Evolutionary conservation across 1,284 basidiomycete genomes (phyloP), one percentile per base, ranked within the genome.

Genomic region (Tylopilus orsonianus): DNA sequence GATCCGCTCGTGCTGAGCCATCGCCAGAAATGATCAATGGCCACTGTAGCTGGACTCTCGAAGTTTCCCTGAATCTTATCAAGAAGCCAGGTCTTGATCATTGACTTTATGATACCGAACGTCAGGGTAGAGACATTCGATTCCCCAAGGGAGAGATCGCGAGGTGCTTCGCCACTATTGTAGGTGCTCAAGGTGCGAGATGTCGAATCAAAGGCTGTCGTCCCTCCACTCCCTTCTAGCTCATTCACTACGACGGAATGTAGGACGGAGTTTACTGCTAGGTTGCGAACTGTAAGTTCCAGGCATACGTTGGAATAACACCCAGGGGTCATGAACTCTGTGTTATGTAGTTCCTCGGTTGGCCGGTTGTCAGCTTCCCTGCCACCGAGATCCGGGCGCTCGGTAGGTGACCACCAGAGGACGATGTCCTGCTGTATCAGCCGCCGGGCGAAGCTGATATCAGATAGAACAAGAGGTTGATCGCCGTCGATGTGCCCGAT

Each of bases 221-320:
- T 80, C 3, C 93, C 93, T 0, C 91, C 87, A 51, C 87, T 91
- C 3, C 97, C 97, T 70, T 99, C 96, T 61, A 98, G 80, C 65
- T 99, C 96, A 70, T 99, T 97, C 54, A 99, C 92, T 47, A 93
- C 77, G 9, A 95, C 83, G 0, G 95, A 96, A 62, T 98, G 97
- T 10, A 99, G 75, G 8, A 99, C 90, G 0, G 96, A 86, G 64
- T 99, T 89, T 54, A 99, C 88, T 0, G 96, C 95, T 12, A 99
- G 78, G 68, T 99, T 96, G 23, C 90, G 83, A 10, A 99, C 77
- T 7, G 88, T 85, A 52, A 99, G 75, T 57, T 97, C 93, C 27
- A 99, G 75, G 53, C 93, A 95, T 16, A 97, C 96, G 45, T 96
- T 97, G 6, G 90, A 84, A 68, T 97, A 98, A 49, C 86, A 87